A percentile compares a stretch with the other conserved stretches of the same genome.
Evolutionary conservation across 768 basidiomycete species (phyloP).

Genomic region (Mycena olivaceomarginata): DNA sequence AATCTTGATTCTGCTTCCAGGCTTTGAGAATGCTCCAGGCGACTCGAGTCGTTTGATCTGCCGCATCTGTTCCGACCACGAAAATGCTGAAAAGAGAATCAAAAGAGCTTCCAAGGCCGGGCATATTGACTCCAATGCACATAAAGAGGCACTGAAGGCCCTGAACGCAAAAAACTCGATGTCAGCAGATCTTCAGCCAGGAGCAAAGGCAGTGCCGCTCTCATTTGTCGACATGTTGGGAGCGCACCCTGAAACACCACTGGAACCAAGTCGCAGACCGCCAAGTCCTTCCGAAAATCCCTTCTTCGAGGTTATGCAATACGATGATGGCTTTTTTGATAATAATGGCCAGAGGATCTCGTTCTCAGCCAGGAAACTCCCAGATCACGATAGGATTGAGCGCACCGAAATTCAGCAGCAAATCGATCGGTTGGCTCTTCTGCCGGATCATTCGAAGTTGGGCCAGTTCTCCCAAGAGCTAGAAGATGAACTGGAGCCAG

Average conservation of each 20-base stretch:
- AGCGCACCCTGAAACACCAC: neutral
- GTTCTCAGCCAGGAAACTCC: constrained; percentile 6
- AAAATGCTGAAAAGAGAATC: too few relatives aligned
- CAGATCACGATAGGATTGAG: neutral
- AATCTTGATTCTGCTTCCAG: too few relatives aligned
- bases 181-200: too few relatives aligned
- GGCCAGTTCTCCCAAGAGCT: constrained; percentile 14
- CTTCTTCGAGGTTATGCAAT: neutral
- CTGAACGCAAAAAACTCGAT: too few relatives aligned
- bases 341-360: neutral
- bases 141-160: too few relatives aligned
- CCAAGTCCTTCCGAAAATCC: neutral
- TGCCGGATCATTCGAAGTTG: constrained; percentile 7
- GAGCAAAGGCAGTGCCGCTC: neutral
- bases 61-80: too few relatives aligned
- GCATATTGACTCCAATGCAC: too few relatives aligned
- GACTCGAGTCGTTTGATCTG: too few relatives aligned
- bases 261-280: neutral
- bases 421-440: neutral
- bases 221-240: neutral
- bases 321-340: neutral
- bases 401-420: neutral
- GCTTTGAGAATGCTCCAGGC: too few relatives aligned
- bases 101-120: too few relatives aligned
- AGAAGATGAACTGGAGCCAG: neutral